Evolutionary conservation across 2,329 filamentous ascomycete species (phyloP).

Genomic region (Aspergillus awamori): DNA sequence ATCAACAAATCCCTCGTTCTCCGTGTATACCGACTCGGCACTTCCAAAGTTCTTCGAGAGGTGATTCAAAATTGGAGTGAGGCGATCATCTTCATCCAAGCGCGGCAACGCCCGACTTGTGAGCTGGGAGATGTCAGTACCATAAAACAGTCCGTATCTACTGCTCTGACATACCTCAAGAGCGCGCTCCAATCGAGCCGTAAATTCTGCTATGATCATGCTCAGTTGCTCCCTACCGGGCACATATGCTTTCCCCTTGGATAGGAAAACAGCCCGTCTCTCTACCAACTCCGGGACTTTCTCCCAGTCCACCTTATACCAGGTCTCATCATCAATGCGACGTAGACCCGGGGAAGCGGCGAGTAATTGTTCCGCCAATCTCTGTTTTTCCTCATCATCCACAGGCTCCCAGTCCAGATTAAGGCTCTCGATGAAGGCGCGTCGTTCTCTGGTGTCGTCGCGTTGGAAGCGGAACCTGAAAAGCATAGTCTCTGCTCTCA

Average conservation of each 20-base stretch:
- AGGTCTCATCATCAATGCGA: conserved; percentile 73
- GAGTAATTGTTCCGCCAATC: conserved; percentile 63
- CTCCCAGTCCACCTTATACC: conserved; percentile 98
- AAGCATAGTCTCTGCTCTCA: conserved; percentile 82
- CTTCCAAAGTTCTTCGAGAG: conserved; percentile 96
- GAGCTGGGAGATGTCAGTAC: conserved; percentile 55
- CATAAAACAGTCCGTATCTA: conserved; percentile 1
- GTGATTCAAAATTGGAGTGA: conserved; percentile 74
- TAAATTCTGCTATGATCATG: conserved; percentile 88
- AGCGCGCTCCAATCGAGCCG: conserved; percentile 73
- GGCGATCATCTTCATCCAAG: conserved; percentile 92
- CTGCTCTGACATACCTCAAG: conserved; percentile 67
- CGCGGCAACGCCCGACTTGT: conserved; percentile 89
- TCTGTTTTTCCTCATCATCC: conserved; percentile 74
- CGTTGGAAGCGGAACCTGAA: conserved; percentile 79
- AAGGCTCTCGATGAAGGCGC: conserved; percentile 74
- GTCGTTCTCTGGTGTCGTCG: conserved; percentile 74
- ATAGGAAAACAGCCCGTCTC: conserved; percentile 72
- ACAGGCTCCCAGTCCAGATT: conserved; percentile 85
- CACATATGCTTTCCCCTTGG: conserved; percentile 84
- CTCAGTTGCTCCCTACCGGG: conserved; percentile 83
- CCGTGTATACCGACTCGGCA: conserved; percentile 79
- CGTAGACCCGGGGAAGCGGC: conserved; percentile 57
- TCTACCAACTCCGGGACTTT: conserved; percentile 89
- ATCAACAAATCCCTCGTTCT: conserved; percentile 64